Evolutionary conservation across 768 basidiomycete species (phyloP).

Genomic region (Pholiota conissans): DNA sequence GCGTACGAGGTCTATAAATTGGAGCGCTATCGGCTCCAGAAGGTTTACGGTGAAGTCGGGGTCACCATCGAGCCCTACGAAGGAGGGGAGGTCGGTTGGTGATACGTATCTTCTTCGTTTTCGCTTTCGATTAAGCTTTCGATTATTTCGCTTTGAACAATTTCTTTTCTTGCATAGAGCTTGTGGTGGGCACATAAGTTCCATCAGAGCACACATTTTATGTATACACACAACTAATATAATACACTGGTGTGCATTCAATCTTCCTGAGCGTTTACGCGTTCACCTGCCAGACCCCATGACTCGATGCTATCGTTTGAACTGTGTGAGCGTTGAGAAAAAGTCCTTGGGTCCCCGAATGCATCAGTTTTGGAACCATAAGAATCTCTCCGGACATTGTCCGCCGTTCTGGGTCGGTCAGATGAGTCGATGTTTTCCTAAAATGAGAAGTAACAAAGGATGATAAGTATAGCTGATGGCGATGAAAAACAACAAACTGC

Average conservation of each 20-base stretch:
- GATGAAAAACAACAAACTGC: conserved; percentile 2
- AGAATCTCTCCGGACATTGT: not conserved
- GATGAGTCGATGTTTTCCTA: not conserved
- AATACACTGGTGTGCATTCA: not conserved
- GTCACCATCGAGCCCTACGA: conserved; percentile 62
- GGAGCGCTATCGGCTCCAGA: conserved; percentile 74
- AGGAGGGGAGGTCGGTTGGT: conserved; percentile 74
- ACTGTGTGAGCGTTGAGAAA: conserved; percentile 16
- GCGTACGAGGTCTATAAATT: conserved; percentile 81
- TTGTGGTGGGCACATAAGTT: not conserved
- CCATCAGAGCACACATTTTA: not conserved
- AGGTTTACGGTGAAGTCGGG: conserved; percentile 55
- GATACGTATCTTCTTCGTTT: conserved; percentile 18
- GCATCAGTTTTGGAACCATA: not conserved
- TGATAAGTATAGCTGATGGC: not conserved
- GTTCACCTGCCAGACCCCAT: conserved; percentile 25
- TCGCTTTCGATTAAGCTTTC: conserved; percentile 9
- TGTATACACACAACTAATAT: conserved; percentile 2
- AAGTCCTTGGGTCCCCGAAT: not conserved
- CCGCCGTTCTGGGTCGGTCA: not conserved
- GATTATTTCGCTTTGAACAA: not conserved
- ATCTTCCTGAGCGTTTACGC: not conserved
- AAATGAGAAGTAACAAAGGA: not conserved
- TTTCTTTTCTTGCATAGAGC: not conserved
- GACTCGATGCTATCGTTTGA: conserved; percentile 41